Conservation (phyloP, 352 stramenopile genomes). For the Phytophthora nicotianae region DNA sequence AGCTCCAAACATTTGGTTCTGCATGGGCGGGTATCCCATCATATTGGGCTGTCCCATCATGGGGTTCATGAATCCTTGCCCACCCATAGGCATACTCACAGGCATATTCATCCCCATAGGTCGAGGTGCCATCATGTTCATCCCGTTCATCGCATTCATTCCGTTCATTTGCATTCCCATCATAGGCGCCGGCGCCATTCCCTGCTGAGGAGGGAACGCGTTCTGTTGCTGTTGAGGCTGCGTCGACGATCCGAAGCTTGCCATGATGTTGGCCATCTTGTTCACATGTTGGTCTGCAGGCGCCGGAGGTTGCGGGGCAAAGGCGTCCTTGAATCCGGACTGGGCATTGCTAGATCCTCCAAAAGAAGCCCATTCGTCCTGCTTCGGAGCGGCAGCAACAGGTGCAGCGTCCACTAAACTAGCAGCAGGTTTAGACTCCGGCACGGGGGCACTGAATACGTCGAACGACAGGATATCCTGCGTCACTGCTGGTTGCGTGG, state of each 20-base stretch:
- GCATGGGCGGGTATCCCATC: conserved; percentile 47
- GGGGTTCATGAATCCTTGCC: conserved; percentile 28
- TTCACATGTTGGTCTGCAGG: conserved; percentile 66
- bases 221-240: conserved; percentile 43
- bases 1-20: conserved; percentile 58
- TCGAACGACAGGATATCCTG: conserved; percentile 80
- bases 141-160: conserved; percentile 40
- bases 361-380: conserved; percentile 84
- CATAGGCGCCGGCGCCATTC: conserved; percentile 50
- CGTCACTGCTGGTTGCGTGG: conserved; percentile 32
- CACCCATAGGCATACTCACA: conserved; percentile 52
- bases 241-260: conserved; percentile 62
- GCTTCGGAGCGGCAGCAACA: conserved; percentile 21
- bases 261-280: conserved; percentile 90
- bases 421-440: conserved; percentile 19
- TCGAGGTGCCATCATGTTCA: conserved; percentile 25
- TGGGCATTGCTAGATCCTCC: conserved; percentile 53
- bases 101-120: conserved; percentile 28
- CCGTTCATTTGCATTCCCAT: conserved; percentile 53
- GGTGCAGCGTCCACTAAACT: conserved; percentile 27
- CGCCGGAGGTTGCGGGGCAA: conserved; percentile 35
- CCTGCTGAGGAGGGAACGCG: conserved; percentile 49
- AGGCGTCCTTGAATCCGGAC: conserved; percentile 49
- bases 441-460: conserved; percentile 53
- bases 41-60: conserved; percentile 54